Conservation (phyloP, 106 monocot species). For the Agapanthus africanus region DNA sequence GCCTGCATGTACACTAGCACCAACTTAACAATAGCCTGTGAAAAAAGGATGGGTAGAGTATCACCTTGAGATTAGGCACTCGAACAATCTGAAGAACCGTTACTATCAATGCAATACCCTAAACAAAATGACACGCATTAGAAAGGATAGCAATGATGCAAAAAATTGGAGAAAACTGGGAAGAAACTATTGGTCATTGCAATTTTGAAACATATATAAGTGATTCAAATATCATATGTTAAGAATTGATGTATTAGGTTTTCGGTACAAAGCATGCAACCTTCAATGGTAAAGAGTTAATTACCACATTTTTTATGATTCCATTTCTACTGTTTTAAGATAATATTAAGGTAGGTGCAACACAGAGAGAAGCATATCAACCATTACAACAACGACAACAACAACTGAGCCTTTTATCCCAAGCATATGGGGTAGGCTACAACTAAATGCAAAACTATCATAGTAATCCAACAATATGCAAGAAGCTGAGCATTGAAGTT, state of each 20-base stretch:
- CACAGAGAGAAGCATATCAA: background rate
- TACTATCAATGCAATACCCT: constrained; percentile 93
- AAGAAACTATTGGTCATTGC: no score
- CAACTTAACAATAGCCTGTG: background rate
- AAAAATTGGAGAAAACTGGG: no score
- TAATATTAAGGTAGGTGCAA: background rate
- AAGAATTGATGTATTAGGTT: no score
- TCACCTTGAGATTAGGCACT: constrained; percentile 96
- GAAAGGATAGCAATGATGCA: background rate
- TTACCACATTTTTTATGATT: background rate
- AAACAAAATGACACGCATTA: constrained; percentile 17
- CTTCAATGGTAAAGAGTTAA: no score
- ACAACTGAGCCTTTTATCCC: no score
- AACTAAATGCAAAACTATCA: background rate
- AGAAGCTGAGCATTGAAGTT: background rate
- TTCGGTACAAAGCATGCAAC: no score
- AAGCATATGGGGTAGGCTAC: no score
- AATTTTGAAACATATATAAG: no score
- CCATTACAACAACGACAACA: no score
- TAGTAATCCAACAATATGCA: background rate
- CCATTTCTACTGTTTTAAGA: background rate
- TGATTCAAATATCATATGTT: no score
- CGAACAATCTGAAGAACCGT: constrained; percentile 95
- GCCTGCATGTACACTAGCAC: background rate
- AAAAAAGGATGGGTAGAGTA: background rate